Evolutionary conservation across 495 filamentous ascomycete genomes (phyloP).

Genomic region (Podospora fimiseda): DNA sequence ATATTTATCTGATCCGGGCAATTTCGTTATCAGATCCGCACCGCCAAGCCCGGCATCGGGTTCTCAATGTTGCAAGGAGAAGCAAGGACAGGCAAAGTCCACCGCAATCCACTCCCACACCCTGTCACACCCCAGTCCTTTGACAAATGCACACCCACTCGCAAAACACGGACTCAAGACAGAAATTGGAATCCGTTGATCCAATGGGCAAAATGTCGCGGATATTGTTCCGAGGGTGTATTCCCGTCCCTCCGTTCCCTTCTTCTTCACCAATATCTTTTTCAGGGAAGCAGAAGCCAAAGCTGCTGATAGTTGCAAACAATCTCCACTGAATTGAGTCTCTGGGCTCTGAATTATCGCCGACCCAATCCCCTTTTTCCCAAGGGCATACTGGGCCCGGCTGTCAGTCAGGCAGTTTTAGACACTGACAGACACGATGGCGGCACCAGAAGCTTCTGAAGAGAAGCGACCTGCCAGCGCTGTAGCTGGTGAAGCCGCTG

Average conservation of each 20-base stretch:
- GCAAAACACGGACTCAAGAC: background rate
- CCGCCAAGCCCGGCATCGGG: slow-evolving; percentile 21
- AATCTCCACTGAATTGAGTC: background rate
- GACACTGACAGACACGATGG: background rate
- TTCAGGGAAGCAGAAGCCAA: no score
- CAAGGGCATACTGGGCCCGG: background rate
- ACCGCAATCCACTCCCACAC: background rate
- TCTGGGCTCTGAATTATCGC: background rate
- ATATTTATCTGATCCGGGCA: slow-evolving; percentile 19
- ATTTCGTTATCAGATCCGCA: slow-evolving; percentile 21
- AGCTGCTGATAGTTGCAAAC: background rate
- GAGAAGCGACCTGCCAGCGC: slow-evolving; percentile 6
- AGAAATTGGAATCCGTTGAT: background rate
- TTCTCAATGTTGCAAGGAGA: background rate
- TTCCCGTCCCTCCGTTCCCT: background rate
- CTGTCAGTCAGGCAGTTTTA: background rate
- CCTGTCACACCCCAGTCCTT: background rate
- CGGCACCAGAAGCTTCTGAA: slow-evolving; percentile 3
- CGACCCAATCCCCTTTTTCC: background rate
- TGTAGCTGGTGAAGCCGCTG: background rate
- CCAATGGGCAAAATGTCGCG: background rate
- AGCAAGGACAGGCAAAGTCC: background rate
- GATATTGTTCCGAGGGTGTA: background rate
- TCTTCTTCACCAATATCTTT: no score
- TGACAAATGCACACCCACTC: background rate